phyloP scores from a whole-genome alignment of 257 asterid genomes.

The Lithospermum erythrorhizon region DNA sequence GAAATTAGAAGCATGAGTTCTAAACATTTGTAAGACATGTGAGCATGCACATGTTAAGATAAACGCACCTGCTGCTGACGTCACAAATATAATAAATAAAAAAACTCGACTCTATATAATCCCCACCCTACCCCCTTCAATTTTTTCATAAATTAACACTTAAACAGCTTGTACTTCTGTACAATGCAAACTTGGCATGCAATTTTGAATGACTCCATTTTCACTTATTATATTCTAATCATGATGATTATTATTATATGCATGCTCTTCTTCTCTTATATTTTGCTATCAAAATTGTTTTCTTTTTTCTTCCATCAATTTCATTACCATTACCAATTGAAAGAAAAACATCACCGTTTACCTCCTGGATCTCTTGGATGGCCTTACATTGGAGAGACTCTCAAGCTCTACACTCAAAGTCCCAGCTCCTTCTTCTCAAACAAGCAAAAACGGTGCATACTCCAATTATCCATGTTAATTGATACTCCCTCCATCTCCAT shows the following conservation, averaged over 20 bases:
- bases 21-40: too few species aligned
- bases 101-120: not conserved
- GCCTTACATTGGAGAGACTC: conserved; percentile 70
- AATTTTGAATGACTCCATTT: too few species aligned
- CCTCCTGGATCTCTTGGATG: conserved; percentile 82
- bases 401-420: conserved; percentile 46
- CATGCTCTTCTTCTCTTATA: not conserved
- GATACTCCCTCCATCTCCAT: too few species aligned
- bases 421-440: conserved; percentile 53
- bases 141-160: not conserved
- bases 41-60: too few species aligned
- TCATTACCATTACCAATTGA: conserved; percentile 8
- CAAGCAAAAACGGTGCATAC: conserved; percentile 34
- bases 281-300: not conserved
- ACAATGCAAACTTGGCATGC: not conserved
- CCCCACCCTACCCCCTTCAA: not conserved
- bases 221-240: not conserved
- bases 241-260: not conserved
- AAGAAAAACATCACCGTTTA: conserved; percentile 9
- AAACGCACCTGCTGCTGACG: too few species aligned
- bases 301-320: conserved; percentile 6
- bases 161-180: not conserved
- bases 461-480: not conserved
- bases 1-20: too few species aligned
- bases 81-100: too few species aligned